These are phyloP conservation scores for Russula sp. DNA, from an alignment of 768 basidiomycete species.

Conservation along the genomic window DNA sequence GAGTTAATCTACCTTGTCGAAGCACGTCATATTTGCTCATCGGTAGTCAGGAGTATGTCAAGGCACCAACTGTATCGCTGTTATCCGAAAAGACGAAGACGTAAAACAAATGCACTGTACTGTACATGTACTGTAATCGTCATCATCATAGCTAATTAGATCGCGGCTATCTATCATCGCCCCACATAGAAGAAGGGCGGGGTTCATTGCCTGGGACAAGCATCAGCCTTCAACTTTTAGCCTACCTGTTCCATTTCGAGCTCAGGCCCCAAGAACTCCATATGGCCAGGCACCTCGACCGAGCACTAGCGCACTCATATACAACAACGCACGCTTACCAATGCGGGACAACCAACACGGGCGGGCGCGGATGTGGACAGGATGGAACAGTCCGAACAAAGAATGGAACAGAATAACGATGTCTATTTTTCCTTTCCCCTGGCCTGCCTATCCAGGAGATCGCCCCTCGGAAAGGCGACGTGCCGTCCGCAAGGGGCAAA, in stretches of 20 bases:
- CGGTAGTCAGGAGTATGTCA: no score
- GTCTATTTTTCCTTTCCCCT: background rate
- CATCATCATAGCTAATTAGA: no score
- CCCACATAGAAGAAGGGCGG: no score
- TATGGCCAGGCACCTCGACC: background rate
- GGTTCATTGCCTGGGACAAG: no score
- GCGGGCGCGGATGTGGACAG: background rate
- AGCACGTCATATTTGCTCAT: no score
- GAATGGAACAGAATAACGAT: background rate
- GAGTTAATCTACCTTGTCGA: no score
- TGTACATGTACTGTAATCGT: no score
- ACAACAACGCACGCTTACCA: background rate
- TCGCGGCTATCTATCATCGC: no score
- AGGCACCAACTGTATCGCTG: background rate
- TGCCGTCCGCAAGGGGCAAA: conserved; percentile 1
- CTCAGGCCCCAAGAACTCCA: background rate
- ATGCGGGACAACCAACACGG: background rate
- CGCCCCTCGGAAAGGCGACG: background rate
- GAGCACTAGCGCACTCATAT: background rate
- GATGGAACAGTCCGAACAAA: background rate
- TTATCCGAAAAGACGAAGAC: background rate
- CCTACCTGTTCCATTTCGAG: background rate
- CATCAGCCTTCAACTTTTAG: no score
- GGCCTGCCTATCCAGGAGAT: conserved; percentile 18
- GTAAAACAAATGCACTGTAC: background rate